Conservation (phyloP, 352 stramenopile species). For the Globisporangium lucens region DNA sequence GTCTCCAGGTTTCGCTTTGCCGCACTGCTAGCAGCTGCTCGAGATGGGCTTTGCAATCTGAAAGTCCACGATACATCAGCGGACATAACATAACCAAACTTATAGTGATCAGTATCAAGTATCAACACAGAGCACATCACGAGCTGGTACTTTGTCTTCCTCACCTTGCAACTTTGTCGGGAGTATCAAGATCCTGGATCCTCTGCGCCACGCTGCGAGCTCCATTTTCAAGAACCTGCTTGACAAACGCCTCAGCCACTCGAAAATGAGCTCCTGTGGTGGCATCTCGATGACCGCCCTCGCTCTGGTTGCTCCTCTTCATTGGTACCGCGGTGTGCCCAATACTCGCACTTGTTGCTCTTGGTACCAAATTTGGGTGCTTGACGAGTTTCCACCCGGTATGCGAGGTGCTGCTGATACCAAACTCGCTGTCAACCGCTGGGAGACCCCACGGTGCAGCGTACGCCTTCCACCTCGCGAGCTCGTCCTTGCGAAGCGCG, state of each 20-base stretch:
- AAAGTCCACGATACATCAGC: neutral
- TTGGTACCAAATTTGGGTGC: neutral
- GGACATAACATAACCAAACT: neutral
- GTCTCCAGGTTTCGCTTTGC: constrained; percentile 5
- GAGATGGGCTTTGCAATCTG: constrained; percentile 1
- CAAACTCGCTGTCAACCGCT: neutral
- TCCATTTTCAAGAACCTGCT: neutral
- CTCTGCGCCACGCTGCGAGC: neutral
- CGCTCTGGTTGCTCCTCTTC: neutral
- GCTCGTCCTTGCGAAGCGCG: constrained; percentile 8
- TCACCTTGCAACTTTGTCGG: neutral
- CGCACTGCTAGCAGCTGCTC: neutral
- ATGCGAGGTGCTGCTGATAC: neutral
- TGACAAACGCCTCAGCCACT: constrained; percentile 6
- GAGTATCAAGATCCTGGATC: neutral
- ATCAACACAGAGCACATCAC: neutral
- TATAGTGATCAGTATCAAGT: neutral
- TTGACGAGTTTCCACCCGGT: neutral
- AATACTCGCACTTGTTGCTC: neutral
- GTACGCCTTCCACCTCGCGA: constrained; percentile 5
- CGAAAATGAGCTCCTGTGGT: neutral
- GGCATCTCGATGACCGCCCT: neutral
- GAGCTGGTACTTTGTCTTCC: neutral
- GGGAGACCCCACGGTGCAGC: constrained; percentile 9
- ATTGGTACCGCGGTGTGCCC: neutral